These are phyloP conservation scores for Collybia nuda DNA, from an alignment of 768 basidiomycete species.

Conservation along the genomic window DNA sequence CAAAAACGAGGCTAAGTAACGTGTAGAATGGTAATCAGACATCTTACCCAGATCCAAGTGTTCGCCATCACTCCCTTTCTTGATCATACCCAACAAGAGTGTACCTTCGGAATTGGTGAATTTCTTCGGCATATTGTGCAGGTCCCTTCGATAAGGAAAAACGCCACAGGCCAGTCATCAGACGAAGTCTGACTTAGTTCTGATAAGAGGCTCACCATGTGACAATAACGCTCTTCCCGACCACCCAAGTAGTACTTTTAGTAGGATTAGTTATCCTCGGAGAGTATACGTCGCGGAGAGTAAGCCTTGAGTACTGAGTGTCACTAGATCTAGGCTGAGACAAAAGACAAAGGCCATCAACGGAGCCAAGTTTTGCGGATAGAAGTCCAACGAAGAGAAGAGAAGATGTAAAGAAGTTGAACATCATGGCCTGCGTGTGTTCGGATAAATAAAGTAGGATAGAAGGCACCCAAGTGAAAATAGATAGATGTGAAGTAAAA, in stretches of 20 bases:
- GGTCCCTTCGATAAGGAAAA: constrained; percentile 35
- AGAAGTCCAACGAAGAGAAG: constrained; percentile 21
- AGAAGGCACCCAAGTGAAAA: constrained; percentile 3
- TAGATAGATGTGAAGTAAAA: constrained; percentile 6
- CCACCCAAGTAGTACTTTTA: constrained; percentile 36
- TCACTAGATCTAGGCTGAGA: constrained; percentile 20
- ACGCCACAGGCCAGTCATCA: neutral
- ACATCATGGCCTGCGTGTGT: constrained; percentile 33
- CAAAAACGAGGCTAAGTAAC: constrained; percentile 2
- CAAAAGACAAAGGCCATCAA: constrained; percentile 25
- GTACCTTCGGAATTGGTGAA: constrained; percentile 37
- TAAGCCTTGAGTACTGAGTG: neutral
- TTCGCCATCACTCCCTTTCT: constrained; percentile 35
- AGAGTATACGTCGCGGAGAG: constrained; percentile 33
- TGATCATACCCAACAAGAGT: constrained; percentile 43
- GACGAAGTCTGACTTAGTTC: neutral
- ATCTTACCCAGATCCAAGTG: constrained; percentile 45
- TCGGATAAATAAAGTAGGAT: constrained; percentile 11
- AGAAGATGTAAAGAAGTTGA: constrained; percentile 17
- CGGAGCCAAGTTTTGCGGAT: constrained; percentile 17
- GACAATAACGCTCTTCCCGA: constrained; percentile 33
- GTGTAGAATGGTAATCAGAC: constrained; percentile 1
- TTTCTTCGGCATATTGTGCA: constrained; percentile 27
- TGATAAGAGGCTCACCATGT: constrained; percentile 38
- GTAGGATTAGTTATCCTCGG: constrained; percentile 42